Base-by-base conservation (phyloP, 2,329 filamentous ascomycete genomes). In the Xylaria polymorpha region DNA sequence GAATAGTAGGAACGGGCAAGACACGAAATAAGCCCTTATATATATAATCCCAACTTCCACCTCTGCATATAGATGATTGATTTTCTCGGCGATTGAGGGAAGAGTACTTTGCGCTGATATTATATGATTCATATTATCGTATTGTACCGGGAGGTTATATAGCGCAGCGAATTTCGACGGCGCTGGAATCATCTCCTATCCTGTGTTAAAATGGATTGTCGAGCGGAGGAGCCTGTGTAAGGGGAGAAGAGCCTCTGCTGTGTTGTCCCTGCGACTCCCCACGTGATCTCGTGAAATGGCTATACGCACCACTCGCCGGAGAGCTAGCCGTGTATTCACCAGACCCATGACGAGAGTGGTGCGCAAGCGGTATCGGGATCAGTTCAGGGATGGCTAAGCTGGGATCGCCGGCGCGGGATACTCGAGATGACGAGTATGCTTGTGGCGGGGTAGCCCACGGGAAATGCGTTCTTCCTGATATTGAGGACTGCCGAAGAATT, bases 211-310 rank as follows among this genome's bases (percentile, higher is more conserved):
- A 18, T 8, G 29, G n/a, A 3, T 29, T 29, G 2, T 63, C 51
- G 5, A n/a, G 29, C 15, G 58, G 51, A 20, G 39, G 58, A 9
- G 1, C 8, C 32, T 39, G 22, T 20, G n/a, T 55, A 2, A 51
- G 51, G n/a, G 64, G 51, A 22, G 59, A 62, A 41, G 64, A 67
- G 35, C 32, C 9, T 15, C 14, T 50, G 48, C 58, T 58, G 25
- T 63, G 18, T 22, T 67, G 58, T 14, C 64, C 64, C 25, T 67
- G 59, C 12, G 64, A 67, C 18, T 56, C 48, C 14, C 58, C 51
- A 3, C 58, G 64, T 25, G 64, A 20, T 35, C 64, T 62, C 4
- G 44, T 43, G 41, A 57, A 39, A n/a, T 55, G 35, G 15, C 39
- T 20, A 20, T 63, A 51, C 14, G 41, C 20, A 20, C 32, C 58